These are phyloP conservation scores for Citrullus colocynthis DNA, from an alignment of 306 rosid genomes.

Conservation along the genomic window DNA sequence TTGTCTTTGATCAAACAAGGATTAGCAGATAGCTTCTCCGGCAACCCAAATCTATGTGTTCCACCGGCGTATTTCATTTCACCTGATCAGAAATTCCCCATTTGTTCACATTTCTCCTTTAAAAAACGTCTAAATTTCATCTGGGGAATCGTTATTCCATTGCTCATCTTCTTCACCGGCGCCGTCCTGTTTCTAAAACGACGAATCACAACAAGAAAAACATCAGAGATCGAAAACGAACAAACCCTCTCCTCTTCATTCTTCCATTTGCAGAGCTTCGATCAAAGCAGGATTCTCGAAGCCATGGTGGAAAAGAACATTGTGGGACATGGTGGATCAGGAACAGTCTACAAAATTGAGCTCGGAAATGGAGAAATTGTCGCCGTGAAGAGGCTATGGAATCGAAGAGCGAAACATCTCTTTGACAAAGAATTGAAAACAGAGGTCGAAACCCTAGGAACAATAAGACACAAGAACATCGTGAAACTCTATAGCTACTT, in stretches of 20 bases:
- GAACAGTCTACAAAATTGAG: constrained; percentile 73
- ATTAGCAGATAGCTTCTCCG: constrained; percentile 70
- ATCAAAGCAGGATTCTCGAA: constrained; percentile 45
- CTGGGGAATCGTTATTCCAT: constrained; percentile 62
- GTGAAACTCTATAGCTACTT: constrained; percentile 73
- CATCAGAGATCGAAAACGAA: constrained; percentile 39
- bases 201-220: constrained; percentile 31
- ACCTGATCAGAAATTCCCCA: constrained; percentile 38
- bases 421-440: constrained; percentile 59
- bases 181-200: constrained; percentile 50
- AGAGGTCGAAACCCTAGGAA: constrained; percentile 82
- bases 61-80: constrained; percentile 34
- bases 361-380: constrained; percentile 52
- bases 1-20: constrained; percentile 57
- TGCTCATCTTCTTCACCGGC: constrained; percentile 44
- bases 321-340: constrained; percentile 86
- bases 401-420: constrained; percentile 36
- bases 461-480: constrained; percentile 80
- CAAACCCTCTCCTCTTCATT: constrained; percentile 43
- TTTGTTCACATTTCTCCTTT: constrained; percentile 30
- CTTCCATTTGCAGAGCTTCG: constrained; percentile 60
- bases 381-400: constrained; percentile 80
- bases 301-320: constrained; percentile 81
- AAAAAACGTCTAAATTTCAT: constrained; percentile 45
- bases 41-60: constrained; percentile 72